Evolutionary conservation across 768 basidiomycete species (phyloP), one percentile per base, ranked within the genome.

Genomic region (Phylloporus sp.): DNA sequence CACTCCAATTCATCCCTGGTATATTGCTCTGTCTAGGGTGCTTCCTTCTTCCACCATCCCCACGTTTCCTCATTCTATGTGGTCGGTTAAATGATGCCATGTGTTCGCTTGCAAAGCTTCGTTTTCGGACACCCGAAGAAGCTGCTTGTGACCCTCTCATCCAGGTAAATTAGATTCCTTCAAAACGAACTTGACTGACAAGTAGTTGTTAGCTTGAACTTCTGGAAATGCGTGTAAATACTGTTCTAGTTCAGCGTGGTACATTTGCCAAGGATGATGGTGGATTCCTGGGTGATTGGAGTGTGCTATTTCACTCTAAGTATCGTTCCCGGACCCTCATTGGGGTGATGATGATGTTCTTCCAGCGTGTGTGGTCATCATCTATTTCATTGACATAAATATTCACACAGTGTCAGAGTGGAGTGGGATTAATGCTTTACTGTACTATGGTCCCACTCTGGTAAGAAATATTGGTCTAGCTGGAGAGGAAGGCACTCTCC

Each of bases 341-440:
- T 31, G 87, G 86, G 3, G 70, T 87, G 8, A 64, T 81, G 58
- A 77, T 89, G 54, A 88, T 89, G 83, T 79, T 86, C 42, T 90
- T 90, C 56, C 89, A 91, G 65, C 89, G 88, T 87, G 53, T 32
- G 81, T 66, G 15, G 38, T 3, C 20, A 36, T 38, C 7, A 32
- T 26, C n/a, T 41, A 15, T 44, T 42, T 21, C 14, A 26, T 38
- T 37, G 24, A 17, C n/a, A 36, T n/a, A 7, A n/a, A 15, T 41
- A 38, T 26, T 47, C 10, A 49, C 14, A 3, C 2, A 10, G 15
- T 21, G 15, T 13, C 56, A 90, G 87, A 90, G 68, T 90, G 89
- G 89, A 84, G 81, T 48, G 89, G 89, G 2, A 91, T 90, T 52
- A 91, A 90, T 57, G 87, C 89, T 9, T 61, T 91, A 26, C 69